Evolutionary conservation across 73 alveolate species (phyloP).

Genomic region (Tetrahymena elliotti): DNA sequence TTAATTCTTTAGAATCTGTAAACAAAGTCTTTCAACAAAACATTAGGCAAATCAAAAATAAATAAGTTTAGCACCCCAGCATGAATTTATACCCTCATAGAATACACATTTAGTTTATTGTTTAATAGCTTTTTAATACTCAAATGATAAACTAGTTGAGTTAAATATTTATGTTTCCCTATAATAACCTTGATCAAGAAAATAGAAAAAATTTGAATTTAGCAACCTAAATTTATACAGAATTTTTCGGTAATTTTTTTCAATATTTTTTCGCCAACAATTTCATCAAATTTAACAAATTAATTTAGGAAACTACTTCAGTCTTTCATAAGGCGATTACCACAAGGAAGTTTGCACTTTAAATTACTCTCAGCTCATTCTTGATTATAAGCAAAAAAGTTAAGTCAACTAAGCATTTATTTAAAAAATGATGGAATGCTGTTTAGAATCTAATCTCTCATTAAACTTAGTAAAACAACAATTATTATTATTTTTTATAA

Average conservation of each 20-base stretch:
- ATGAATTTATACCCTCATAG: not conserved
- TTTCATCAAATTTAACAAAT: not conserved
- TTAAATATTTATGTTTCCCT: not conserved
- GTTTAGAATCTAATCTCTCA: not conserved
- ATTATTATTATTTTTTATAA: not conserved
- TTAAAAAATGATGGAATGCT: not conserved
- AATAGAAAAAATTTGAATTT: not conserved
- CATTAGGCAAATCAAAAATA: not conserved
- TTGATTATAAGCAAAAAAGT: not conserved
- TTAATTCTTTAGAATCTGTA: not conserved
- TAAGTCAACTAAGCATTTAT: not conserved
- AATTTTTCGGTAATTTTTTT: not conserved
- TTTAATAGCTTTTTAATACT: not conserved
- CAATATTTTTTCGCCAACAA: not conserved
- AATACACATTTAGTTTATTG: not conserved
- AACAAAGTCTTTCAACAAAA: not conserved
- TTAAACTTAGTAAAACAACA: not conserved
- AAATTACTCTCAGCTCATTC: not conserved
- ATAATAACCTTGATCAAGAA: not conserved
- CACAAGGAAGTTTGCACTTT: not conserved
- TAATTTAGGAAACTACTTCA: not conserved
- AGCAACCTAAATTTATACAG: not conserved
- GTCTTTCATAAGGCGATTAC: not conserved
- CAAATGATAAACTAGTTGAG: not conserved
- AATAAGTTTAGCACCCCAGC: not conserved